Evolutionary conservation across 768 basidiomycete genomes (phyloP).

Genomic region (Boletus sp.): DNA sequence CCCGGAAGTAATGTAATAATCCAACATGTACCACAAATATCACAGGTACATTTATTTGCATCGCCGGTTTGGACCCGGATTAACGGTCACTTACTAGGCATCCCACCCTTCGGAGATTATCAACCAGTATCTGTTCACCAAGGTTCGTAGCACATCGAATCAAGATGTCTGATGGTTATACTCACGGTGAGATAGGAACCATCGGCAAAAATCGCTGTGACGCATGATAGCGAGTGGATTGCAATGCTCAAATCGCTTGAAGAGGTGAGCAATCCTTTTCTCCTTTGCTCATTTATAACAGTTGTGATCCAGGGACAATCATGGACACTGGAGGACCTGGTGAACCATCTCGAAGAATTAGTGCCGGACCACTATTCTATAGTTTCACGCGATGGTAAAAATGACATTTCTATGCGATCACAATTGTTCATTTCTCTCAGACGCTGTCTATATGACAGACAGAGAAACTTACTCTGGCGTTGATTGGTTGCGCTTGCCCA

Average conservation of each 20-base stretch:
- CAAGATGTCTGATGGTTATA: background rate
- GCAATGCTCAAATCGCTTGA: background rate
- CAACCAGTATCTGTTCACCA: background rate
- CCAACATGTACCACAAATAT: background rate
- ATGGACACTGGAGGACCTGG: background rate
- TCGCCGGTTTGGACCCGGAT: background rate
- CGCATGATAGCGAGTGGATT: background rate
- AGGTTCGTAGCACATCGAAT: background rate
- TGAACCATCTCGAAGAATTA: background rate
- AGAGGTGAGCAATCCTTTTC: background rate
- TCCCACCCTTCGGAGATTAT: background rate
- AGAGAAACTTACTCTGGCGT: background rate
- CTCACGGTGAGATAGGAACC: background rate
- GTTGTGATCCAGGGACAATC: background rate
- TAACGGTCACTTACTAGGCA: background rate
- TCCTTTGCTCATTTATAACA: background rate
- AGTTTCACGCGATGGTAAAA: background rate
- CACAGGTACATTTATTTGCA: background rate
- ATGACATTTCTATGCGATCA: background rate
- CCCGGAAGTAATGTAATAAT: background rate
- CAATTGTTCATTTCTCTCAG: background rate
- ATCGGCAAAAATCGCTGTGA: background rate
- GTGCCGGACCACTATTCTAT: background rate
- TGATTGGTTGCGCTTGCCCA: no score
- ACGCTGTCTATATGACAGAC: background rate